Base-by-base conservation (phyloP, 2,329 filamentous ascomycete genomes). In the Salinomyces thailandicus region DNA sequence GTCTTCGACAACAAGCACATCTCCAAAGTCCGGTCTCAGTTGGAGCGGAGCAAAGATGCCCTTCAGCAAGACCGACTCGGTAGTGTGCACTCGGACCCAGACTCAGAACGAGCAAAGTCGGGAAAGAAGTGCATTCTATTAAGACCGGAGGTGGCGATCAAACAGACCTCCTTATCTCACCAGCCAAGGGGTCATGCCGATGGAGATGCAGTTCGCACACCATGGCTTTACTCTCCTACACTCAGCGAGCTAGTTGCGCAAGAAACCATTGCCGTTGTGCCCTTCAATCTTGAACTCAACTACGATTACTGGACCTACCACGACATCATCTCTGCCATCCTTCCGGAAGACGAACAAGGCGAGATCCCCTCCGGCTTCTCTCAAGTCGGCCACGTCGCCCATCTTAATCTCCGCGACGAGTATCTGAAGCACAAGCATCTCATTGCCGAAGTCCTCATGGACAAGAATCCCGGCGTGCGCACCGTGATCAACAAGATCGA, bases 401-500 rank as follows among this genome's bases (percentile, higher is more conserved):
- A 98, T 55, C 67, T 98, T 40, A 98, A 98, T 60, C 77, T 98
- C 19, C 77, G 85, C 34, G 77, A 83, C 14, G 73, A 79, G 46
- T 95, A 86, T 54, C 66, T 85, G 8, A 85, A 83, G 0, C 94
- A 93, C 67, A 94, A 91, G 60, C 60, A 81, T 47, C 59, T 96
- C 28, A 87, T 96, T 33, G 91, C 82, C 0, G 69, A 89, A 52
- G 79, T 96, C 2, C 67, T 98, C 14, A 65, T 85, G 35, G 91
- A 96, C 66, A 98, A 98, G 65, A 94, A 93, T 61, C 72, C 77
- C 7, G 66, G 65, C 31, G 75, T 95, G 42, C 72, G 69, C 41
- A 98, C 91, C 0, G 87, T 98, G 48, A 95, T 98, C 64, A 95
- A 95, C 71, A 98, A 98, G 62, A 73, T 81, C 29, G 81, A 93